Percentiles rank a stretch among this genome's conserved stretches.
Evolutionary conservation across 2,329 filamentous ascomycete species (phyloP).

Genomic region (Diplodia corticola): DNA sequence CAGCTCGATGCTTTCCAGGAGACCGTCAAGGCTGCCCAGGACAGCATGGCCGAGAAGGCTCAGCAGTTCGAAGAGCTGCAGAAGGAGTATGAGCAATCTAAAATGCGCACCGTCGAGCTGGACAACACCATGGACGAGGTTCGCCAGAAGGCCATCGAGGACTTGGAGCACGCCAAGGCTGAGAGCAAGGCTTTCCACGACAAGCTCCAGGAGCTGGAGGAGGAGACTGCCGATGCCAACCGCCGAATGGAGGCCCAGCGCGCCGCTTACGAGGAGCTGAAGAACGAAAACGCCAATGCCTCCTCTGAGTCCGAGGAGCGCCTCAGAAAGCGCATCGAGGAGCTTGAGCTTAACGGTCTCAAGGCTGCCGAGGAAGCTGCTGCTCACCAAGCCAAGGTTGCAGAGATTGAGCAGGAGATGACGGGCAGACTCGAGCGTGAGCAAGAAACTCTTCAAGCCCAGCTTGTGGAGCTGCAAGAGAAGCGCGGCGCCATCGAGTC

Average conservation of each 20-base stretch:
- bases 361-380: conserved; percentile 11
- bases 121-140: conserved; percentile 14
- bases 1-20: conserved; percentile 17
- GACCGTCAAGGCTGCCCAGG: conserved; percentile 10
- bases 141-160: conserved; percentile 6
- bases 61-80: conserved; percentile 11
- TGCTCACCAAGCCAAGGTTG: conserved; percentile 10
- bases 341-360: conserved; percentile 16
- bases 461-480: conserved; percentile 4
- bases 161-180: conserved; percentile 18
- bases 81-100: conserved; percentile 16
- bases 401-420: conserved; percentile 14
- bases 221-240: conserved; percentile 16
- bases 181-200: conserved; percentile 19
- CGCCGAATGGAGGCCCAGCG: conserved; percentile 14
- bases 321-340: conserved; percentile 12
- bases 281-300: not conserved
- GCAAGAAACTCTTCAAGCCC: conserved; percentile 7
- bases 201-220: conserved; percentile 14
- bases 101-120: conserved; percentile 5
- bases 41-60: conserved; percentile 15
- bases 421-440: conserved; percentile 1
- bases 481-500: conserved; percentile 7
- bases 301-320: conserved; percentile 12
- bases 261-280: conserved; percentile 17